Conservation (phyloP, 1,284 basidiomycete genomes). For the Tylopilus sp. region DNA sequence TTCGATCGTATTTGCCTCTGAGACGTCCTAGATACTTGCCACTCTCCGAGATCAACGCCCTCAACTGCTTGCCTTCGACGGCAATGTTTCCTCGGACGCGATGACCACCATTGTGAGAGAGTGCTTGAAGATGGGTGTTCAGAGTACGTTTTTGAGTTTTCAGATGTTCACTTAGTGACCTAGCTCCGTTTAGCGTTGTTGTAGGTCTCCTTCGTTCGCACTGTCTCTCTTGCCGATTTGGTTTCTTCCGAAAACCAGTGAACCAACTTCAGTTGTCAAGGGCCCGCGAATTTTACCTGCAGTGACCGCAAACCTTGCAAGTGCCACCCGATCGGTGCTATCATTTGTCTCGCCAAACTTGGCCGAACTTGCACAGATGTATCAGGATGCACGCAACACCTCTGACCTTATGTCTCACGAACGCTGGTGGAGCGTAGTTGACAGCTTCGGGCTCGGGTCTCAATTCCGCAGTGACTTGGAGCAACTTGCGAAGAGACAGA, state of each 20-base stretch:
- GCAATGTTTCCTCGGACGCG: slow-evolving; percentile 62
- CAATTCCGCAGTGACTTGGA: slow-evolving; percentile 65
- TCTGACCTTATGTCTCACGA: slow-evolving; percentile 49
- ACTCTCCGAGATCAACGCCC: slow-evolving; percentile 50
- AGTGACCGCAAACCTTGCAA: slow-evolving; percentile 39
- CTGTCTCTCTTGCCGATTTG: slow-evolving; percentile 1
- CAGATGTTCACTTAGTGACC: slow-evolving; percentile 1
- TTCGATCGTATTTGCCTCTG: not conserved
- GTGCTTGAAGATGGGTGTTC: slow-evolving; percentile 44
- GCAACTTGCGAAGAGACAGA: slow-evolving; percentile 48
- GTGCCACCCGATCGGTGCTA: slow-evolving; percentile 43
- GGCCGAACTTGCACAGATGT: slow-evolving; percentile 69
- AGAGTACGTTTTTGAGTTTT: slow-evolving; percentile 43
- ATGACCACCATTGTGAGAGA: slow-evolving; percentile 53
- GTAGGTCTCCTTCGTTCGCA: slow-evolving; percentile 38
- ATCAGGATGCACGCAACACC: slow-evolving; percentile 48
- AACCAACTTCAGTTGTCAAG: slow-evolving; percentile 88
- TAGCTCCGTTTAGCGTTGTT: slow-evolving; percentile 48
- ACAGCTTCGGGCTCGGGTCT: slow-evolving; percentile 58
- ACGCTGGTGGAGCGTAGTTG: slow-evolving; percentile 63
- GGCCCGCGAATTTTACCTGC: slow-evolving; percentile 68
- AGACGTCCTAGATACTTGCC: slow-evolving; percentile 20
- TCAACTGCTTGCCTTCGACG: slow-evolving; percentile 74
- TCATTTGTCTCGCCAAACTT: slow-evolving; percentile 77
- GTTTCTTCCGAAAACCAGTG: slow-evolving; percentile 38